A percentile compares a stretch with the other conserved stretches of the same genome.
Conservation (phyloP, 1,284 basidiomycete genomes). For the Ustilago curta region DNA sequence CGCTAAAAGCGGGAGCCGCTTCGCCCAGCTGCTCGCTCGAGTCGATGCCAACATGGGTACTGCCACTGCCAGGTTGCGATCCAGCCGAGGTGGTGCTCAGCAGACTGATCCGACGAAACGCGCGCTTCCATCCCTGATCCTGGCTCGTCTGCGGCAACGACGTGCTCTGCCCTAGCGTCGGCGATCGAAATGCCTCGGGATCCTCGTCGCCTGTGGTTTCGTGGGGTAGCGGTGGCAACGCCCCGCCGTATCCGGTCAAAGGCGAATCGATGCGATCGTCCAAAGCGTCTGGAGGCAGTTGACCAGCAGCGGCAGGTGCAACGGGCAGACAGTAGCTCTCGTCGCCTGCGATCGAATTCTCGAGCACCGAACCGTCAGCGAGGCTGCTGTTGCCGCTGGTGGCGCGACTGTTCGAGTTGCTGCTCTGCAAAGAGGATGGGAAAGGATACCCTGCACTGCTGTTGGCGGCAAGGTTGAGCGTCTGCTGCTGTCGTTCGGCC, state of each 20-base stretch:
- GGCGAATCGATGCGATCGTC: conserved; percentile 24
- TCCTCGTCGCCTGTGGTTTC: conserved; percentile 48
- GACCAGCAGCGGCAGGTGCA: conserved; percentile 8
- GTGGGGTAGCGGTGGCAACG: conserved; percentile 33
- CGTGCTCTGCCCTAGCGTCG: conserved; percentile 10
- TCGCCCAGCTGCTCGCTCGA: not conserved
- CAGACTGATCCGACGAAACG: conserved; percentile 39
- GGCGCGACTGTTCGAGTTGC: conserved; percentile 24
- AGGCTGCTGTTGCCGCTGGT: conserved; percentile 32
- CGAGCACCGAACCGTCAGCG: conserved; percentile 35
- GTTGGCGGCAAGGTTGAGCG: conserved; percentile 37
- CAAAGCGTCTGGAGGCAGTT: not conserved
- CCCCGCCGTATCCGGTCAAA: conserved; percentile 22
- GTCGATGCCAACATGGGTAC: not conserved
- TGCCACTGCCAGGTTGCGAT: conserved; percentile 2
- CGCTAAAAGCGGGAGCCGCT: conserved; percentile 3
- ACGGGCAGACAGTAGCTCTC: conserved; percentile 50
- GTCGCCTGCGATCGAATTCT: conserved; percentile 51
- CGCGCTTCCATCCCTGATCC: conserved; percentile 47
- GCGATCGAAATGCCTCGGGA: conserved; percentile 22
- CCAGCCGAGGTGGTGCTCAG: conserved; percentile 16
- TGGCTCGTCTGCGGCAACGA: conserved; percentile 12
- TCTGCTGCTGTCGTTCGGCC: conserved; percentile 40
- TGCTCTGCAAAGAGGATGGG: conserved; percentile 30
- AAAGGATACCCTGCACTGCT: conserved; percentile 21